Conservation (phyloP, 768 basidiomycete species). For the Trametes villosa region DNA sequence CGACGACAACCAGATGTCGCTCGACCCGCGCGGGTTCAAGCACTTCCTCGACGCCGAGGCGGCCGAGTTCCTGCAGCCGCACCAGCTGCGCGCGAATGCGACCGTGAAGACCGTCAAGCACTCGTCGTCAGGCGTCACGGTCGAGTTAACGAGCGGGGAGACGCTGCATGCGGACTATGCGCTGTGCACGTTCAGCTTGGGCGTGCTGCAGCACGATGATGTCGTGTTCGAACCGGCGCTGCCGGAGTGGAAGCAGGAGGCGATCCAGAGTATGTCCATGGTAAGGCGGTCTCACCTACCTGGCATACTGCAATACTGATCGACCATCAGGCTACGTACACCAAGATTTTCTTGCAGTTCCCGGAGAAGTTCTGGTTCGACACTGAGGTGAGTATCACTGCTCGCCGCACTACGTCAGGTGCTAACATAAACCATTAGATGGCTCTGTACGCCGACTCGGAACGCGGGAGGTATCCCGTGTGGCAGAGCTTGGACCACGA, state of each 20-base stretch:
- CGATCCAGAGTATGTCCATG: constrained; percentile 66
- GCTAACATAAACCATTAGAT: constrained; percentile 46
- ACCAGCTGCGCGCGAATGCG: constrained; percentile 53
- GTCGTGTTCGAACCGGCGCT: constrained; percentile 58
- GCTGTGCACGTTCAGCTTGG: constrained; percentile 67
- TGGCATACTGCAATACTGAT: not conserved
- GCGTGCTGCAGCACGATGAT: constrained; percentile 68
- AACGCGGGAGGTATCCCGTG: constrained; percentile 65
- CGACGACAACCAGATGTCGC: constrained; percentile 51
- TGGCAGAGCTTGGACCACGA: constrained; percentile 68
- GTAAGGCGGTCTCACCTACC: constrained; percentile 32
- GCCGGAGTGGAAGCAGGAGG: constrained; percentile 66
- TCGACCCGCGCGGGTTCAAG: constrained; percentile 67
- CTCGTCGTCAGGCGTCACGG: constrained; percentile 47
- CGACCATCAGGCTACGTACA: constrained; percentile 53
- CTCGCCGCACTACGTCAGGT: no score
- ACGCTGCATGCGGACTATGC: constrained; percentile 57
- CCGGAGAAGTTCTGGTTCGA: constrained; percentile 62
- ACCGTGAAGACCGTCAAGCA: constrained; percentile 55
- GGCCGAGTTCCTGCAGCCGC: constrained; percentile 50
- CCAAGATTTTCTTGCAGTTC: constrained; percentile 72
- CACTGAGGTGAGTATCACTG: constrained; percentile 43
- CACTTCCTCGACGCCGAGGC: constrained; percentile 61
- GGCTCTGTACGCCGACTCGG: constrained; percentile 58
- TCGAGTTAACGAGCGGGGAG: constrained; percentile 50